Conservation (phyloP, 352 stramenopile genomes). For the Stephanocyclus meneghinianus region DNA sequence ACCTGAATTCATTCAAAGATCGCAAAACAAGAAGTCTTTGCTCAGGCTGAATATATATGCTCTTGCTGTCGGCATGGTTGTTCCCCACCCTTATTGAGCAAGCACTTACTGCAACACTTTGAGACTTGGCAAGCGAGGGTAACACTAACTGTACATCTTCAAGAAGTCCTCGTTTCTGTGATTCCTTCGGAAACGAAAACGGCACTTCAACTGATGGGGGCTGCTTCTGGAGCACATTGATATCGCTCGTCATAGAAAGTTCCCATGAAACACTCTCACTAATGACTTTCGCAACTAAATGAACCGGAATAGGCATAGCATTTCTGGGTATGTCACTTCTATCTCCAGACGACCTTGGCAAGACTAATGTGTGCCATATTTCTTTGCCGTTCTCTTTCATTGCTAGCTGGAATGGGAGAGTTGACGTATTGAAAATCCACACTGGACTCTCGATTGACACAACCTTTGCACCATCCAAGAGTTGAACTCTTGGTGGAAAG, state of each 20-base stretch:
- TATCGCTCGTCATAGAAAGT: conserved; percentile 35
- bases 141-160: conserved; percentile 37
- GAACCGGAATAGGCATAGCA: conserved; percentile 46
- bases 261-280: conserved; percentile 27
- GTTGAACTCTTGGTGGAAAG: conserved; percentile 28
- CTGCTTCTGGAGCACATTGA: background rate
- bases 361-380: background rate
- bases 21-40: conserved; percentile 60
- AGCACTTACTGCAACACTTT: conserved; percentile 26
- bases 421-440: conserved; percentile 26
- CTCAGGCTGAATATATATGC: conserved; percentile 34
- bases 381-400: conserved; percentile 2
- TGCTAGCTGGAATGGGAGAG: background rate
- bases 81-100: conserved; percentile 54
- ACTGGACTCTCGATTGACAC: conserved; percentile 64
- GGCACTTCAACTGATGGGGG: conserved; percentile 27
- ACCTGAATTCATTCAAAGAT: conserved; percentile 36
- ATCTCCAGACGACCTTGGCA: background rate
- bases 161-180: conserved; percentile 41
- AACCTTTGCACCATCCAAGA: conserved; percentile 53
- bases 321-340: background rate
- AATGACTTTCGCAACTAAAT: conserved; percentile 50
- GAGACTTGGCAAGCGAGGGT: background rate
- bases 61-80: conserved; percentile 3
- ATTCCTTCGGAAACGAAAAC: conserved; percentile 44